Evolutionary conservation across 2,329 filamentous ascomycete genomes (phyloP).

Genomic region (Fusarium pseudocircinatum): DNA sequence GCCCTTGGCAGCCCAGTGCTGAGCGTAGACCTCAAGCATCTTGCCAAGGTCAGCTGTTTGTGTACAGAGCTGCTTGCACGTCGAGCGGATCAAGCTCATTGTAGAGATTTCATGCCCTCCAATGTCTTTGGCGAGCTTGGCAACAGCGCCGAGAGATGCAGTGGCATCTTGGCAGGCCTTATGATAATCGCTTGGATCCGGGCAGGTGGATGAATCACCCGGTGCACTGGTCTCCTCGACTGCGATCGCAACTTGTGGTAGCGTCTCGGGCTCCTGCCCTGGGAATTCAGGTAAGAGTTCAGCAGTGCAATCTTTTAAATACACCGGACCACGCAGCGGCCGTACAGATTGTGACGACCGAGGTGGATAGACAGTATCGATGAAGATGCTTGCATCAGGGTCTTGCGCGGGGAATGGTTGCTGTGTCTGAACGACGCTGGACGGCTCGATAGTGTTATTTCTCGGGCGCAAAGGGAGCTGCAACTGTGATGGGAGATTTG

Average conservation of each 20-base stretch:
- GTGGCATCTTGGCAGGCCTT: conserved; percentile 2
- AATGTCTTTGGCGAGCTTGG: background rate
- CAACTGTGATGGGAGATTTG: background rate
- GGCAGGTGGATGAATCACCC: background rate
- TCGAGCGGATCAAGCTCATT: conserved; percentile 13
- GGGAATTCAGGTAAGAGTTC: background rate
- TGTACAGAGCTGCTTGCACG: conserved; percentile 13
- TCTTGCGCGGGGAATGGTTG: background rate
- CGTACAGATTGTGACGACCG: background rate
- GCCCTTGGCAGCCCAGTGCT: conserved; percentile 18
- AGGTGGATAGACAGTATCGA: background rate
- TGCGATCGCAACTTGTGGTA: background rate
- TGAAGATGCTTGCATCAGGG: accelerated
- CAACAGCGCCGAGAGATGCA: background rate
- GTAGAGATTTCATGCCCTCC: conserved; percentile 30
- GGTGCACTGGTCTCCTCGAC: too few relatives aligned
- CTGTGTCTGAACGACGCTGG: too few relatives aligned
- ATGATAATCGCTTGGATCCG: conserved; percentile 15
- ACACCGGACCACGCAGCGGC: accelerated
- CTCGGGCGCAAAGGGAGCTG: background rate
- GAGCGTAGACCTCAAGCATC: conserved; percentile 26
- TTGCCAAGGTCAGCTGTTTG: conserved; percentile 26
- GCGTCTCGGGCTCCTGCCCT: background rate
- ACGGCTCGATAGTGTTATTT: background rate
- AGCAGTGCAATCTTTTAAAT: background rate